phyloP scores from a whole-genome alignment of 495 filamentous ascomycete species.

The Extremus antarcticus region DNA sequence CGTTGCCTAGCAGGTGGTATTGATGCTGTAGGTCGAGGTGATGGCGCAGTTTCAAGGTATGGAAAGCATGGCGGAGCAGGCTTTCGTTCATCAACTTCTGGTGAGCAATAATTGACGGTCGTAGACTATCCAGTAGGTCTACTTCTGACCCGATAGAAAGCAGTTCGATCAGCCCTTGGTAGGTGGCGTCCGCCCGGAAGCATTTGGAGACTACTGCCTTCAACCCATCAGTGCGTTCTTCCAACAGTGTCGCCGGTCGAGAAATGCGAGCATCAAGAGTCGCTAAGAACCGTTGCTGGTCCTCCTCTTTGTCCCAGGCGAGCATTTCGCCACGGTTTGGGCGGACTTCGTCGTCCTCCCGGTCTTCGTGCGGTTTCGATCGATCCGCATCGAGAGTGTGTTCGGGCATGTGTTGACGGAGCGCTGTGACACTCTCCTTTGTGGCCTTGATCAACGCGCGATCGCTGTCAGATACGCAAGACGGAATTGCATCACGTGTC shows the following conservation, averaged over 20 bases:
- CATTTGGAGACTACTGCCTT: not conserved
- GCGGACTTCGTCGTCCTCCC: not conserved
- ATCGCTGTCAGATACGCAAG: not conserved
- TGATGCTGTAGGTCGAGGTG: conserved; percentile 67
- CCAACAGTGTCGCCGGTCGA: not conserved
- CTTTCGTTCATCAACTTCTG: conserved; percentile 64
- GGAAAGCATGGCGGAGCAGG: conserved; percentile 71
- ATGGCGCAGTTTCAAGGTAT: conserved; percentile 55
- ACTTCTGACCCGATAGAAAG: not conserved
- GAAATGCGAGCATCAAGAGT: conserved; percentile 1
- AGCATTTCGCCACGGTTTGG: not conserved
- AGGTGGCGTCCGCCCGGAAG: not conserved
- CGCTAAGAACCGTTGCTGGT: conserved; percentile 30
- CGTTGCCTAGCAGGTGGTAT: conserved; percentile 76
- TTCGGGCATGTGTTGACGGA: conserved; percentile 44
- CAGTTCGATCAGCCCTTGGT: not conserved
- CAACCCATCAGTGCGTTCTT: not conserved
- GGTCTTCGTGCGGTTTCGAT: not conserved
- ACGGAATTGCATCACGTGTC: not conserved
- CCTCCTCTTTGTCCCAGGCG: conserved; percentile 47
- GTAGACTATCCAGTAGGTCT: conserved; percentile 23
- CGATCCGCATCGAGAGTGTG: not conserved
- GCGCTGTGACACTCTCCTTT: conserved; percentile 62
- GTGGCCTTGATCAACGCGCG: conserved; percentile 29
- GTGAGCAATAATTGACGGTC: conserved; percentile 61